Percentiles rank a stretch among this genome's conserved stretches.
Conservation (phyloP, 2,329 filamentous ascomycete genomes). For the Alternaria consortialis region DNA sequence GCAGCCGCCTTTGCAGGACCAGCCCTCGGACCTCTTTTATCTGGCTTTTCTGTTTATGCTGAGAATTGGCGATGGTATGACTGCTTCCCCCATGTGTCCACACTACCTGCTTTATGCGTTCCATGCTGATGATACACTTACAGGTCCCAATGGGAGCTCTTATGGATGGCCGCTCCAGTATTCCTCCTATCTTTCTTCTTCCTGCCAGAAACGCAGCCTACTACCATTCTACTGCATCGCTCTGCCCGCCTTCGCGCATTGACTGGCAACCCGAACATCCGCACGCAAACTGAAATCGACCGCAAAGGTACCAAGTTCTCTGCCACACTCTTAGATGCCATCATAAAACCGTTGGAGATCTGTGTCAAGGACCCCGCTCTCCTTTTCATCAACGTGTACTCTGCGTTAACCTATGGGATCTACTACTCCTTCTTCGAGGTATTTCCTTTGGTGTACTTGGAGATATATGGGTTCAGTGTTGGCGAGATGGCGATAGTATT, state of each 20-base stretch:
- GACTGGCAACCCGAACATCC: constrained; percentile 71
- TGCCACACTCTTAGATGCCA: constrained; percentile 62
- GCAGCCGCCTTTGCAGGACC: constrained; percentile 67
- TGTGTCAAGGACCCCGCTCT: constrained; percentile 86
- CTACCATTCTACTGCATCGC: constrained; percentile 75
- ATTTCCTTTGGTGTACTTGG: constrained; percentile 71
- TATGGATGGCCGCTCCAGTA: constrained; percentile 76
- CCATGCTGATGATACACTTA: background rate
- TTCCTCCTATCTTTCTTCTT: constrained; percentile 84
- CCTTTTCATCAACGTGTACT: constrained; percentile 83
- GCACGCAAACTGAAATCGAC: constrained; percentile 83
- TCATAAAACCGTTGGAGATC: constrained; percentile 80
- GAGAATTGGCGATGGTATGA: constrained; percentile 75
- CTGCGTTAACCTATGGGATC: constrained; percentile 79
- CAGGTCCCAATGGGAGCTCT: constrained; percentile 79
- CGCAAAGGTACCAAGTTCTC: constrained; percentile 51
- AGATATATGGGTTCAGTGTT: constrained; percentile 79
- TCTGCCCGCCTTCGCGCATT: constrained; percentile 75
- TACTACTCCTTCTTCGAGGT: constrained; percentile 81
- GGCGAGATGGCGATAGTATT: constrained; percentile 83
- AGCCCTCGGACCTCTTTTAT: constrained; percentile 69
- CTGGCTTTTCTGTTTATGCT: constrained; percentile 76
- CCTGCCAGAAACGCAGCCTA: constrained; percentile 86
- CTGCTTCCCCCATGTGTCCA: fast-evolving
- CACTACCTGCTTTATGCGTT: too few relatives aligned